Evolutionary conservation across 108 stramenopile genomes (phyloP), one percentile per base, ranked within the genome.

Genomic region (Nannochloropsis salina): DNA sequence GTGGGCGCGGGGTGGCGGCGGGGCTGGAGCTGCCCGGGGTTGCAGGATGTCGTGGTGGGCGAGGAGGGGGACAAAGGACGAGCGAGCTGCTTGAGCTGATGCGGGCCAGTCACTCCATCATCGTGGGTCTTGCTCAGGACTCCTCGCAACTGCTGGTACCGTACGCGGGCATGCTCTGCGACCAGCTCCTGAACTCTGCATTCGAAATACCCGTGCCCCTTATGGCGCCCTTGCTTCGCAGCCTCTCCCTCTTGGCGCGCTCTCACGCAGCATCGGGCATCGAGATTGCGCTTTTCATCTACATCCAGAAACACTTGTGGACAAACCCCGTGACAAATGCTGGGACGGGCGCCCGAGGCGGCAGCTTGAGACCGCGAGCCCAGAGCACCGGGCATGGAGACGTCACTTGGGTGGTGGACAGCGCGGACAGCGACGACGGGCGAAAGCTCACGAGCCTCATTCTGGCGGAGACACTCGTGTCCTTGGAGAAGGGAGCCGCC

Each of bases 161-260:
- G 20, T 74, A 74, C 8, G 61, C 61, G n/a, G 61, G 61, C 61
- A 74, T 74, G 61, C 15, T 74, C 20, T 74, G 61, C n/a, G 61
- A 74, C 8, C 61, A 74, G 61, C 15, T 74, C n/a, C n/a, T 74
- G 61, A 74, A 74, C 61, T 4, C 20, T n/a, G 61, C 61, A n/a
- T 74, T n/a, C 61, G 6, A n/a, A 15, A n/a, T 74, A n/a, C 61
- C 61, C 20, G 61, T n/a, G 61, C 61, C 61, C n/a, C 20, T 74
- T n/a, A 74, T 74, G 61, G 61, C 20, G 61, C 61, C 61, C 61
- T 74, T 74, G 61, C 61, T 74, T 74, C 61, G 61, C 6, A n/a
- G 20, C 61, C 61, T 74, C 61, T n/a, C 61, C 61, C 61, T 74
- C n/a, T n/a, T 74, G n/a, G 61, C 61, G n/a, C 61, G 61, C 6